phyloP scores from a whole-genome alignment of 371 early-diverging fungal genomes.

The Rhizopus delemar region DNA sequence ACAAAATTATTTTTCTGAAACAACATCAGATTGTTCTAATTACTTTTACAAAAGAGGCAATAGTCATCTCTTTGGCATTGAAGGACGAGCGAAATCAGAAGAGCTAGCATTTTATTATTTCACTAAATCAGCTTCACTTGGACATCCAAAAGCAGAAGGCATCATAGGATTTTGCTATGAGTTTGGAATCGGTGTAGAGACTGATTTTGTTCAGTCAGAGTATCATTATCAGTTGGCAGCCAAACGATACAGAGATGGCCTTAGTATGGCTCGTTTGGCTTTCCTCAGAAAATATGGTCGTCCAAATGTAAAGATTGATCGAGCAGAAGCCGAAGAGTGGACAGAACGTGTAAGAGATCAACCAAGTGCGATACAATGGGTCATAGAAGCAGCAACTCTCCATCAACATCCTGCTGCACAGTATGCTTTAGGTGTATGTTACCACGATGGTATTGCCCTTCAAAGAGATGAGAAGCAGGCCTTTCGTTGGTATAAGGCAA shows the following conservation, averaged over 20 bases:
- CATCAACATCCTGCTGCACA: conserved; percentile 39
- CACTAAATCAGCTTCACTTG: conserved; percentile 40
- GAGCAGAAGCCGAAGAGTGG: conserved; percentile 67
- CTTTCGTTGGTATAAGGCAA: conserved; percentile 55
- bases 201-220: conserved; percentile 59
- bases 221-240: conserved; percentile 51
- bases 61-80: conserved; percentile 56
- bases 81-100: conserved; percentile 37
- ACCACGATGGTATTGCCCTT: conserved; percentile 66
- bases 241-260: conserved; percentile 45
- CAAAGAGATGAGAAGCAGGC: conserved; percentile 51
- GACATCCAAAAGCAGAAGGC: conserved; percentile 46
- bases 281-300: conserved; percentile 75
- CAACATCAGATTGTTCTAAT: conserved; percentile 5
- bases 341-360: conserved; percentile 28
- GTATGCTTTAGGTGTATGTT: conserved; percentile 69
- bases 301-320: conserved; percentile 68
- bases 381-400: conserved; percentile 54
- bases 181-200: conserved; percentile 68
- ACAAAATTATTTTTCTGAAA: neutral
- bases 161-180: conserved; percentile 70
- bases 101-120: conserved; percentile 46
- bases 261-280: conserved; percentile 61
- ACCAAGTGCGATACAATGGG: conserved; percentile 54
- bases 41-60: conserved; percentile 42